Percentiles rank a stretch among this genome's conserved stretches.
phyloP scores from a whole-genome alignment of 352 stramenopile species.

The Aphanomyces stellatus region DNA sequence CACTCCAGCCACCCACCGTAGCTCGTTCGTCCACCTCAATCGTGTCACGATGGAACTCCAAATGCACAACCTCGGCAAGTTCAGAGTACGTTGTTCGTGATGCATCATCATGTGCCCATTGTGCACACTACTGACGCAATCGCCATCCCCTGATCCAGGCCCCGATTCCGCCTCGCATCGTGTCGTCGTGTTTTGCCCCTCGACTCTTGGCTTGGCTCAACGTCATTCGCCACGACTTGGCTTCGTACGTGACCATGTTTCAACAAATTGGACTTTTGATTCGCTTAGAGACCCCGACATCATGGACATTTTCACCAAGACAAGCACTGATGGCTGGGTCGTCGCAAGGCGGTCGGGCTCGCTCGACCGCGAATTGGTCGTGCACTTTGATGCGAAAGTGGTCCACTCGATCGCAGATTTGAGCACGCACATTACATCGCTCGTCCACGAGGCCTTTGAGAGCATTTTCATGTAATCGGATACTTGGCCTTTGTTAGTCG shows the following conservation, averaged over 20 bases:
- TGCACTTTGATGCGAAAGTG: not conserved
- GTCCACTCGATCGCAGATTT: not conserved
- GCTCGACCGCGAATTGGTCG: not conserved
- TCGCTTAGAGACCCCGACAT: not conserved
- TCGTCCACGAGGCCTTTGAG: conserved; percentile 1
- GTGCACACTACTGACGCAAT: not conserved
- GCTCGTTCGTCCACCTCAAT: not conserved
- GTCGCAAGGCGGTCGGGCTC: not conserved
- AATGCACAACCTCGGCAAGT: conserved; percentile 2
- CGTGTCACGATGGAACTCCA: not conserved
- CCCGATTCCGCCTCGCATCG: not conserved
- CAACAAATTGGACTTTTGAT: not conserved
- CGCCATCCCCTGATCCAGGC: not conserved
- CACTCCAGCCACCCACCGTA: no score
- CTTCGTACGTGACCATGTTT: not conserved
- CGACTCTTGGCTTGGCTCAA: not conserved
- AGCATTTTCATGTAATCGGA: conserved; percentile 1
- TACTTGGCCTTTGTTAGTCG: not conserved
- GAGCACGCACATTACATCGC: not conserved
- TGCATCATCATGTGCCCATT: not conserved
- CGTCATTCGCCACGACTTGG: not conserved
- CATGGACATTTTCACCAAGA: not conserved
- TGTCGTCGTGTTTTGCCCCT: not conserved
- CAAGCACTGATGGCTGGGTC: not conserved
- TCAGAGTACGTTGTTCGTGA: not conserved